Evolutionary conservation across 495 filamentous ascomycete species (phyloP), one percentile per base, ranked within the genome.

Genomic region (Daldinia grandis): DNA sequence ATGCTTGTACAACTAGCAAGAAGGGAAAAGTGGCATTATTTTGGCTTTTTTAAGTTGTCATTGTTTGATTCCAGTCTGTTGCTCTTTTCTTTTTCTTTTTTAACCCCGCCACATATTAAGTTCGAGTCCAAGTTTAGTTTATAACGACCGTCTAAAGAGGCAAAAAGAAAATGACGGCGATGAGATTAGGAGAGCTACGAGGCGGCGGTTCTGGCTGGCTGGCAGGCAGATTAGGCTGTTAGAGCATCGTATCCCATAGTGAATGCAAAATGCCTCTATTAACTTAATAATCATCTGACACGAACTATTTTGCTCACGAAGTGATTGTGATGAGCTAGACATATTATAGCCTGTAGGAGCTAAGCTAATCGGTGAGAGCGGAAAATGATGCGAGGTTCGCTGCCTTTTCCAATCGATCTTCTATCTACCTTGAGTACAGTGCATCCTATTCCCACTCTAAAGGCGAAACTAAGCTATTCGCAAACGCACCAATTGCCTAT

Each of bases 1-100:
- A 58, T 30, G 56, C 25, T 58, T 59, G 56, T 59, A 59, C 35
- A 59, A 47, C 37, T 59, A 59, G 56, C 19, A 44, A 42, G 56
- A 30, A 24, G 27, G 35, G 35, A 44, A 59, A 59, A 44, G 35
- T 27, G 35, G 25, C 56, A 59, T 53, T n/a, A 14, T 42, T 58
- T 58, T 58, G 56, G 56, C 56, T 40, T 24, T 25, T 56, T 57
- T 37, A 9, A 24, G 10, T 35, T 57, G 9, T 40, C 31, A 6
- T 25, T 58, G 21, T 25, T 58, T 58, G 30, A 35, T 58, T 58
- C 12, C 12, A 19, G n/a, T 30, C 28, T 30, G 30, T 33, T 31
- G 24, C 19, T 24, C 9, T 21, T 21, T 10, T 47, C 24, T 24
- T 47, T 10, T 44, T 12, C 40, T 47, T 44, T 44, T 38, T 38